These are phyloP conservation scores for Chlorella sp. DNA, from an alignment of 139 green algal genomes.

Conservation along the genomic window DNA sequence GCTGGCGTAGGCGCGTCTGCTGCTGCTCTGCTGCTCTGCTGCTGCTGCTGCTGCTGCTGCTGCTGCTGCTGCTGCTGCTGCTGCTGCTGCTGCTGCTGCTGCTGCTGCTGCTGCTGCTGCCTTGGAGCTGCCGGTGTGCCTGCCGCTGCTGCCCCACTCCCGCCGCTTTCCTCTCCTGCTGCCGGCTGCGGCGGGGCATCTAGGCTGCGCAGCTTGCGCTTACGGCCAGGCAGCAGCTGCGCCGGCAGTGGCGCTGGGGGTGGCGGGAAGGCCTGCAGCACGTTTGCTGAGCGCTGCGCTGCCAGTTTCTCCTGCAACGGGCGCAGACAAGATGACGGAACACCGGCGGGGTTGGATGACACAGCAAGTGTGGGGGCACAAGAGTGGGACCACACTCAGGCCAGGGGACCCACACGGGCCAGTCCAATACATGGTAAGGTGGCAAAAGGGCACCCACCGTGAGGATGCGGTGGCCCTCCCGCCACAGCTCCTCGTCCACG, in stretches of 20 bases:
- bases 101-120: neutral
- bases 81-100: neutral
- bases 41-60: neutral
- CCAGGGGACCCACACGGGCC: too few relatives aligned
- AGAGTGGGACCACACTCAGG: neutral
- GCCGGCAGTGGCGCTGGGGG: neutral
- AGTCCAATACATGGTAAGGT: neutral
- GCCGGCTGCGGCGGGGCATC: too few relatives aligned
- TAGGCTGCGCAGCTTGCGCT: neutral
- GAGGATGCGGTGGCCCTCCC: constrained; percentile 41
- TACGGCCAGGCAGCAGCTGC: too few relatives aligned
- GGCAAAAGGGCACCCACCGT: neutral
- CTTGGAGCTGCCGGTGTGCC: neutral
- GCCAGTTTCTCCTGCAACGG: constrained; percentile 14
- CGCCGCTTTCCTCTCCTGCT: too few relatives aligned
- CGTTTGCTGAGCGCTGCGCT: constrained; percentile 18
- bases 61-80: neutral
- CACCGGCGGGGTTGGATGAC: neutral
- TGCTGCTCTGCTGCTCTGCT: neutral
- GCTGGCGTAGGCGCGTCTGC: neutral
- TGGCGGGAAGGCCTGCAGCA: constrained; percentile 30
- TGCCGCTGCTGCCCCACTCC: neutral
- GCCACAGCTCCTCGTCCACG: constrained; percentile 42
- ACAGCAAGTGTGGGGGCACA: neutral
- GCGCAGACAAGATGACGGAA: neutral